phyloP scores from a whole-genome alignment of 1,284 basidiomycete species.

The Coriolopsis trogii region DNA sequence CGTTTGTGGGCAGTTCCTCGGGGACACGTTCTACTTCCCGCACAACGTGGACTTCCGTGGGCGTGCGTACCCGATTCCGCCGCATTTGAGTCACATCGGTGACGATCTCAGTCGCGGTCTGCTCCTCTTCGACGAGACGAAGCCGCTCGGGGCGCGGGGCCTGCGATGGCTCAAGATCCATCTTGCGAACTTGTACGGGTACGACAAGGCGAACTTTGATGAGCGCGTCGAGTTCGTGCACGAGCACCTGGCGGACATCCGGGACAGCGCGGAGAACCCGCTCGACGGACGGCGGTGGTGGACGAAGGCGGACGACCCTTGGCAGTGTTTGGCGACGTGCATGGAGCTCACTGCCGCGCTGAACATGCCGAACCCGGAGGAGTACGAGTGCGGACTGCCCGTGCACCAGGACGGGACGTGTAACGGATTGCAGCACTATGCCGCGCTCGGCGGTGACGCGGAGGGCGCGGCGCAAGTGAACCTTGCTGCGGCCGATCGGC shows the following conservation, averaged over 20 bases:
- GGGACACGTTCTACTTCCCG: slow-evolving; percentile 90
- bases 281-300: slow-evolving; percentile 86
- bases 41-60: slow-evolving; percentile 99
- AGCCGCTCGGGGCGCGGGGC: slow-evolving; percentile 82
- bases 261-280: slow-evolving; percentile 87
- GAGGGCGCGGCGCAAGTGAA: slow-evolving; percentile 95
- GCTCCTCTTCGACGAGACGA: slow-evolving; percentile 82
- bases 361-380: slow-evolving; percentile 71
- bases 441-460: slow-evolving; percentile 93
- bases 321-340: slow-evolving; percentile 96
- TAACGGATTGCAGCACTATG: slow-evolving; percentile 98
- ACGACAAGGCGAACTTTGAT: slow-evolving; percentile 93
- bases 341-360: slow-evolving; percentile 85
- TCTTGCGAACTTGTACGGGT: slow-evolving; percentile 91
- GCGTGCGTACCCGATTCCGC: slow-evolving; percentile 95
- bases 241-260: slow-evolving; percentile 76
- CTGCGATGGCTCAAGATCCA: slow-evolving; percentile 90
- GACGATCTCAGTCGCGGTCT: slow-evolving; percentile 94
- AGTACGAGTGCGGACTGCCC: slow-evolving; percentile 80
- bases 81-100: slow-evolving; percentile 95
- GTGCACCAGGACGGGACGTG: slow-evolving; percentile 99
- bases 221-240: slow-evolving; percentile 86
- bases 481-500: slow-evolving; percentile 82
- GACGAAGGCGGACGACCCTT: slow-evolving; percentile 92
- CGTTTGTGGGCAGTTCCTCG: slow-evolving; percentile 57